Conservation (phyloP, 495 filamentous ascomycete species). For the Penicillium herquei region DNA sequence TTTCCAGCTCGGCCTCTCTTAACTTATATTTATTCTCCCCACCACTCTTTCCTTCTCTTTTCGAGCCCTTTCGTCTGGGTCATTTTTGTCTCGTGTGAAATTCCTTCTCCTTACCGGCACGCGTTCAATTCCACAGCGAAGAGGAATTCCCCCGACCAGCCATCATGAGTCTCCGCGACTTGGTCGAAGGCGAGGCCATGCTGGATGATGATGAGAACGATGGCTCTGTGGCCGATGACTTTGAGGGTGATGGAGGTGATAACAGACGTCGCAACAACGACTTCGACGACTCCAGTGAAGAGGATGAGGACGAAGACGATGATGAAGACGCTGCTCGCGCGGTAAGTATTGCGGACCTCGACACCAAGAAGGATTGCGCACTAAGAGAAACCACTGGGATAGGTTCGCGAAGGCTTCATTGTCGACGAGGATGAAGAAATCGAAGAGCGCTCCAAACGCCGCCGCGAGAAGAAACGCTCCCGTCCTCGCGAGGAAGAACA, state of each 20-base stretch:
- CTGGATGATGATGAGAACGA: slow-evolving; percentile 90
- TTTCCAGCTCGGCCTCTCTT: slow-evolving; percentile 9
- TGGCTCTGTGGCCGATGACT: slow-evolving; percentile 80
- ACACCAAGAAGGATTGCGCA: slow-evolving; percentile 2
- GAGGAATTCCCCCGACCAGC: slow-evolving; percentile 24
- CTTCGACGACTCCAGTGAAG: slow-evolving; percentile 83
- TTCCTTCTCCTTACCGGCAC: background rate
- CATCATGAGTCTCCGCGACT: slow-evolving; percentile 71
- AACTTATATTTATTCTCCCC: slow-evolving; percentile 1
- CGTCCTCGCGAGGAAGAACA: slow-evolving; percentile 73
- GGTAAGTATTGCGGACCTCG: slow-evolving; percentile 29
- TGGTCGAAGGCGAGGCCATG: slow-evolving; percentile 82
- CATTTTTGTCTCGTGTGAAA: background rate
- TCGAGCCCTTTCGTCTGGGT: background rate
- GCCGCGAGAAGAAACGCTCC: slow-evolving; percentile 53
- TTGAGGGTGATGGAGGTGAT: slow-evolving; percentile 58
- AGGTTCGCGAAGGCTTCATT: slow-evolving; percentile 94
- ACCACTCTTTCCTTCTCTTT: slow-evolving; percentile 7
- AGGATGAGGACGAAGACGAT: slow-evolving; percentile 96
- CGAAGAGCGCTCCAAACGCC: slow-evolving; percentile 60
- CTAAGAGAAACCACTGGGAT: background rate
- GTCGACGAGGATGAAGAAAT: slow-evolving; percentile 89
- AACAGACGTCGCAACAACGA: slow-evolving; percentile 40
- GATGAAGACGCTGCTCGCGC: slow-evolving; percentile 71
- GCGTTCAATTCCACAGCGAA: slow-evolving; percentile 12